phyloP scores from a whole-genome alignment of 1,139 yeast species.

The Geotrichum aggregatum region DNA sequence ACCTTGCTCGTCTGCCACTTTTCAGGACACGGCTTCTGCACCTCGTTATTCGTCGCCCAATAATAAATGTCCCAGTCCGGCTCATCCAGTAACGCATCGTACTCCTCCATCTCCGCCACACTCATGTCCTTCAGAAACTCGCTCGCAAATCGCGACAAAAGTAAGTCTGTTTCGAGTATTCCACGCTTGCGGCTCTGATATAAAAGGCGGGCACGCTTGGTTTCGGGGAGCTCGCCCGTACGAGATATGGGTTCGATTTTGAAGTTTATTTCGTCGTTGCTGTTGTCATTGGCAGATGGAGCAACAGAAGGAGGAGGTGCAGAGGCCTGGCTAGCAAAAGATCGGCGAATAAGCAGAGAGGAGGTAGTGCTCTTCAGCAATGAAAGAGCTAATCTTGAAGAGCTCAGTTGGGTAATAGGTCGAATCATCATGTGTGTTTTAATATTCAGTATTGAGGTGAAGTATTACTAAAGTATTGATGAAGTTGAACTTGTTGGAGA shows the following conservation, averaged over 20 bases:
- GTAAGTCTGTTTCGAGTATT: slow-evolving; percentile 83
- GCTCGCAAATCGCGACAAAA: slow-evolving; percentile 81
- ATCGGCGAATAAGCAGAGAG: neutral
- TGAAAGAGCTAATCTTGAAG: neutral
- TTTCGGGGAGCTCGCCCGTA: slow-evolving; percentile 66
- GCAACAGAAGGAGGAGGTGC: no score
- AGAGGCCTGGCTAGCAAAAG: neutral
- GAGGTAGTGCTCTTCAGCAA: slow-evolving; percentile 1
- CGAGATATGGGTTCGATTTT: slow-evolving; percentile 72
- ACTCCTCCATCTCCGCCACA: slow-evolving; percentile 73
- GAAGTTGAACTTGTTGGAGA: no score
- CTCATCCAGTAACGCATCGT: slow-evolving; percentile 80
- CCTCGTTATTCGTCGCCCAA: slow-evolving; percentile 88
- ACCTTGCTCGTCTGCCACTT: slow-evolving; percentile 70
- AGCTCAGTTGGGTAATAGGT: no score
- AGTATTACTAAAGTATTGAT: no score
- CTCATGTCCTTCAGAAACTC: slow-evolving; percentile 57
- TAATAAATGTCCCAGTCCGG: slow-evolving; percentile 98
- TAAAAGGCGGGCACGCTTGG: slow-evolving; percentile 76
- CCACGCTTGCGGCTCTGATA: slow-evolving; percentile 96
- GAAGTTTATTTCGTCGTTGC: slow-evolving; percentile 28
- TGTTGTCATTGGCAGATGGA: neutral
- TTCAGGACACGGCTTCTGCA: slow-evolving; percentile 80
- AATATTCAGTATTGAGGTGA: no score
- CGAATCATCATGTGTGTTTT: no score